Evolutionary conservation across 257 asterid genomes (phyloP), one percentile per base, ranked within the genome.

Genomic region (Nicotiana attenuata): DNA sequence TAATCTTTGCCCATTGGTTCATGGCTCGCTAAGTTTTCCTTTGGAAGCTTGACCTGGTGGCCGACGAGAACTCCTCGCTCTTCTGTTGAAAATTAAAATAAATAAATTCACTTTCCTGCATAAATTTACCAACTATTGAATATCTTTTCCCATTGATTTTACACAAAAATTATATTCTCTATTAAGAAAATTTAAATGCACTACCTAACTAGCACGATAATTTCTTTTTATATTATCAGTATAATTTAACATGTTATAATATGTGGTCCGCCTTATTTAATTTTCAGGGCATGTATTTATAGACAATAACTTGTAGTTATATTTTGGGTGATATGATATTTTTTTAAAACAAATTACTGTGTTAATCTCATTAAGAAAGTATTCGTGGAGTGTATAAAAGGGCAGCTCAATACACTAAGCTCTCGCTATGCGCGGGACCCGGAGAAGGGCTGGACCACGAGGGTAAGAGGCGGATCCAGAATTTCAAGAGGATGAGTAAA

Each of bases 1-100:
- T n/a, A n/a, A n/a, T 50, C 22, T 75, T 50, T 24, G 24, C 5
- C 80, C 45, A 47, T 50, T 26, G 28, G 10, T 50, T 75, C 20
- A 75, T 77, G 61, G 73, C 60, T 35, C 57, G 76, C 17, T 45
- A 33, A 41, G 56, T 38, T 68, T 63, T 81, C 83, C 82, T 17
- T 78, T 66, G 88, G 90, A 90, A 69, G 91, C 90, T 85, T 86
- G 85, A 50, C 97, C 97, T 1, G 97, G 97, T 63, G 95, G 92
- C 85, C 81, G 89, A 57, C 64, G 87, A 65, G 94, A 91, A 78
- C 85, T 91, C 78, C 97, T 95, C 0, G 95, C 90, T 88, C 87
- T 90, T 84, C 97, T 92, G 92, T 84, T 55, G 0, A 86, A 56
- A 41, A 61, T 53, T n/a, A 29, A 80, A 4, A 19, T 7, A 81